These are phyloP conservation scores for Plasmodium falciparum DNA, from an alignment of 169 alveolate species.

Conservation along the genomic window DNA sequence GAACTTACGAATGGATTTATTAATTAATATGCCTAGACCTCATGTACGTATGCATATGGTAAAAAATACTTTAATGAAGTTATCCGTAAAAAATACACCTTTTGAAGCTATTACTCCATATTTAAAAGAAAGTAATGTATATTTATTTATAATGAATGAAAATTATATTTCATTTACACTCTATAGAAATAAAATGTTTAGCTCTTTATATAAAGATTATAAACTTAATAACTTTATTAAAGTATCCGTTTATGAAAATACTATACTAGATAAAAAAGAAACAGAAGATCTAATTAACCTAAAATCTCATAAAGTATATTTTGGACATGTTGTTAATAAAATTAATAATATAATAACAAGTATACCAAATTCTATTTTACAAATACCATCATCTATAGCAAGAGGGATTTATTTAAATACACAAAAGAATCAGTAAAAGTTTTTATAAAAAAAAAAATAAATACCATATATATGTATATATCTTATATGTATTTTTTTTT, in stretches of 20 bases:
- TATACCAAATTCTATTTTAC: constrained; percentile 50
- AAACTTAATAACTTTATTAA: constrained; percentile 50
- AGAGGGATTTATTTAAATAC: constrained; percentile 55
- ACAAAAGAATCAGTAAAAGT: constrained; percentile 15
- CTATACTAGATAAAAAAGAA: constrained; percentile 46
- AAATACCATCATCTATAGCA: constrained; percentile 68
- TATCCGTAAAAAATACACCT: constrained; percentile 56
- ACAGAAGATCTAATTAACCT: constrained; percentile 68
- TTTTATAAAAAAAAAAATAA: neutral
- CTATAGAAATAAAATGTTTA: constrained; percentile 41
- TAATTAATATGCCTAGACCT: constrained; percentile 75
- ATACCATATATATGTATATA: too few relatives aligned
- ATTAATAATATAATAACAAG: constrained; percentile 28
- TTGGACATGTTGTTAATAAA: constrained; percentile 45
- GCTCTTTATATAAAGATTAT: constrained; percentile 61
- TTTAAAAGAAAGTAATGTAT: constrained; percentile 61
- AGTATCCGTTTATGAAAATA: constrained; percentile 53
- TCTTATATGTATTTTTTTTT: too few relatives aligned
- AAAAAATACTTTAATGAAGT: constrained; percentile 61
- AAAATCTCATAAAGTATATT: constrained; percentile 45
- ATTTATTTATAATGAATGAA: constrained; percentile 69
- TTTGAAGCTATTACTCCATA: constrained; percentile 73
- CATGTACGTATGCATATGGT: constrained; percentile 78
- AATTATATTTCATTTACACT: constrained; percentile 65
- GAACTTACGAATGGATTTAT: constrained; percentile 65